A percentile compares a stretch with the other conserved stretches of the same genome.
These are phyloP conservation scores for Pulveroboletus sp. DNA, from an alignment of 768 basidiomycete species.

Conservation along the genomic window DNA sequence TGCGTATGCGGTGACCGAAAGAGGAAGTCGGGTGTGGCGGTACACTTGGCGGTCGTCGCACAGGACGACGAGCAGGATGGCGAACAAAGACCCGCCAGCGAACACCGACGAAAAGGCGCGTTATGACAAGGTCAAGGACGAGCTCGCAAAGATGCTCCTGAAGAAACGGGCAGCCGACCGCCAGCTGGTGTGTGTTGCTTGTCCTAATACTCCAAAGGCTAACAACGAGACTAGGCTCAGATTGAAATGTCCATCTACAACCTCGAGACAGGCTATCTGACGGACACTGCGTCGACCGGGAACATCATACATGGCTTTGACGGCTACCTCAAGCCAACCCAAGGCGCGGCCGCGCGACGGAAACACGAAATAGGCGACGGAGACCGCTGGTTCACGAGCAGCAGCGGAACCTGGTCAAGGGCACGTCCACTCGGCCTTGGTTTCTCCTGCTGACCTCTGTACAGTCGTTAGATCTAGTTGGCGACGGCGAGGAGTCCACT, in stretches of 20 bases:
- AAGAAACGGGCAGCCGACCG: slow-evolving; percentile 77
- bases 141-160: slow-evolving; percentile 67
- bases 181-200: slow-evolving; percentile 55
- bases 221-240: slow-evolving; percentile 49
- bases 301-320: slow-evolving; percentile 90
- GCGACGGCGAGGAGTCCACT: slow-evolving; percentile 62
- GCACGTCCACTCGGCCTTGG: slow-evolving; percentile 33
- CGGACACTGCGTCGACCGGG: slow-evolving; percentile 79
- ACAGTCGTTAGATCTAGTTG: slow-evolving; percentile 73
- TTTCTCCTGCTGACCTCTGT: slow-evolving; percentile 5
- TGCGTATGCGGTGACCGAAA: slow-evolving; percentile 30
- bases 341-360: slow-evolving; percentile 49
- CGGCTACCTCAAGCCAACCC: slow-evolving; percentile 75
- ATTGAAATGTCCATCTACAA: slow-evolving; percentile 78
- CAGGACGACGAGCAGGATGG: slow-evolving; percentile 22
- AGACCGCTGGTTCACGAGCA: slow-evolving; percentile 80
- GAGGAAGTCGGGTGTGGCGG: slow-evolving; percentile 17
- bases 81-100: slow-evolving; percentile 39
- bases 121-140: slow-evolving; percentile 73
- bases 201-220: background rate
- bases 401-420: slow-evolving; percentile 75
- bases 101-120: slow-evolving; percentile 66
- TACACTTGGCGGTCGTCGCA: slow-evolving; percentile 4
- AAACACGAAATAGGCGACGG: slow-evolving; percentile 74
- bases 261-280: slow-evolving; percentile 71